These are phyloP conservation scores for Penicillium bovifimosum DNA, from an alignment of 495 filamentous ascomycete genomes.

Conservation along the genomic window DNA sequence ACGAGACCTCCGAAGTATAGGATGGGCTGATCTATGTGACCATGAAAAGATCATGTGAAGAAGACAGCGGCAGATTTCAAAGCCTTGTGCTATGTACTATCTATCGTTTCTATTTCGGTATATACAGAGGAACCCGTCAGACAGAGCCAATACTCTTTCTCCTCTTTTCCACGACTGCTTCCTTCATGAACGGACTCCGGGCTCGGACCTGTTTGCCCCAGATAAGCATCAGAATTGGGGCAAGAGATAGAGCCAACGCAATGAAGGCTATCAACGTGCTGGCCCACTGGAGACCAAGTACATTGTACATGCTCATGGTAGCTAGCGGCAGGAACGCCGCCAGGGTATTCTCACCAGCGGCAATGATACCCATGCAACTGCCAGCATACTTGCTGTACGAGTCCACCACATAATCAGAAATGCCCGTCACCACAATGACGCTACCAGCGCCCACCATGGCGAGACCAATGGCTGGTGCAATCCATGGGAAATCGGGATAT, in stretches of 20 bases:
- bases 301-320: slow-evolving; percentile 27
- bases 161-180: slow-evolving; percentile 25
- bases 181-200: slow-evolving; percentile 35
- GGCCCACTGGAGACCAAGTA: slow-evolving; percentile 34
- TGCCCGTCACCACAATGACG: slow-evolving; percentile 16
- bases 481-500: slow-evolving; percentile 30
- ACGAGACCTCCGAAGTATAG: not conserved
- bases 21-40: not conserved
- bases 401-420: slow-evolving; percentile 23
- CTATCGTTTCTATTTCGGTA: not conserved
- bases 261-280: slow-evolving; percentile 31
- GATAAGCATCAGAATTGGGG: slow-evolving; percentile 25
- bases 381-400: slow-evolving; percentile 25
- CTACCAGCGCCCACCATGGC: slow-evolving; percentile 28
- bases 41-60: not conserved
- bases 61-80: not conserved
- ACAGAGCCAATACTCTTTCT: slow-evolving; percentile 23
- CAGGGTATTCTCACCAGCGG: slow-evolving; percentile 22
- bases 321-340: slow-evolving; percentile 28
- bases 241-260: slow-evolving; percentile 17
- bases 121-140: slow-evolving; percentile 4
- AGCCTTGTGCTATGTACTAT: slow-evolving; percentile 5
- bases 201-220: slow-evolving; percentile 28
- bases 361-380: slow-evolving; percentile 21
- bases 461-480: slow-evolving; percentile 35